Evolutionary conservation across 2,329 filamentous ascomycete species (phyloP).

Genomic region (Macroventuria anomochaeta): DNA sequence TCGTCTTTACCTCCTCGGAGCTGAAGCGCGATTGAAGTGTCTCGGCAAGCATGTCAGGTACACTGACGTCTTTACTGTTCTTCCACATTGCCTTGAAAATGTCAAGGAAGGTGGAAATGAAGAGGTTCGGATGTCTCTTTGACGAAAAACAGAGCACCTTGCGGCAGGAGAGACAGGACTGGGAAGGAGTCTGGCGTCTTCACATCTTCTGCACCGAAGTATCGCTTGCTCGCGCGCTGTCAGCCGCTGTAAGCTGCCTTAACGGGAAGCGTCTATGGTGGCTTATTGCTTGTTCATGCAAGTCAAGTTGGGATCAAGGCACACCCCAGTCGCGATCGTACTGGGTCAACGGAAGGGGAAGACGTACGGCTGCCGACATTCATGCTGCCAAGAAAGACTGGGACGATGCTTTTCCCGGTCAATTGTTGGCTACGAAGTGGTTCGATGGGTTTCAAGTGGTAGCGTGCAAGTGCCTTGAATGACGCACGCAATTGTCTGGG

Average conservation of each 20-base stretch:
- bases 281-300: slow-evolving; percentile 68
- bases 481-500: no score
- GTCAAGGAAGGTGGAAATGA: slow-evolving; percentile 61
- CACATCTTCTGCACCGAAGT: slow-evolving; percentile 56
- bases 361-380: slow-evolving; percentile 51
- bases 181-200: slow-evolving; percentile 59
- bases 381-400: slow-evolving; percentile 68
- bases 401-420: slow-evolving; percentile 63
- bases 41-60: slow-evolving; percentile 60
- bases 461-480: not conserved
- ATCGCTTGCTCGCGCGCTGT: slow-evolving; percentile 57
- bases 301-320: slow-evolving; percentile 3
- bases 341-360: slow-evolving; percentile 8
- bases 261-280: slow-evolving; percentile 73
- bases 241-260: slow-evolving; percentile 68
- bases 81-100: slow-evolving; percentile 70
- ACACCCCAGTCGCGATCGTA: not conserved
- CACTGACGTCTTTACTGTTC: slow-evolving; percentile 64
- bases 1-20: slow-evolving; percentile 59
- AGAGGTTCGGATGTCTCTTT: slow-evolving; percentile 61
- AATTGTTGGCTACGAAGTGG: not conserved
- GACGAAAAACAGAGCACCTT: slow-evolving; percentile 71
- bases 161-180: slow-evolving; percentile 63
- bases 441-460: not conserved
- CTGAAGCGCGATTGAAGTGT: slow-evolving; percentile 58